Conservation (phyloP, 805 yeast species). For the Scheffersomyces lignosus region DNA sequence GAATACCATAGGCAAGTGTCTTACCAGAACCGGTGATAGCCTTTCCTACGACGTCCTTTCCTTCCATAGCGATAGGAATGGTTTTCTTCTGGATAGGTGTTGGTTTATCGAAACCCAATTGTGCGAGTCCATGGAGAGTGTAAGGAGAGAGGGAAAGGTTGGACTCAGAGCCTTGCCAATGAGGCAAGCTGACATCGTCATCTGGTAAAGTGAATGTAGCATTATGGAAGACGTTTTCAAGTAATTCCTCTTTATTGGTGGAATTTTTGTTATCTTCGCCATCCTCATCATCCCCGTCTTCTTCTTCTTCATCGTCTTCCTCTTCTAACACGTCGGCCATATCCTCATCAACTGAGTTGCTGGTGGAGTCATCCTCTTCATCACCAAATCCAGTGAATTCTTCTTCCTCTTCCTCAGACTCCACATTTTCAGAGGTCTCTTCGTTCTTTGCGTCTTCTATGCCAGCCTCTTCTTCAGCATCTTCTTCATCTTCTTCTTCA, state of each 20-base stretch:
- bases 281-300: neutral
- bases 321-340: conserved; percentile 7
- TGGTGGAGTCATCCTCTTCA: conserved; percentile 10
- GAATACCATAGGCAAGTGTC: conserved; percentile 92
- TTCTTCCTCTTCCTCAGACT: conserved; percentile 19
- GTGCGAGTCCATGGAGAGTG: conserved; percentile 60
- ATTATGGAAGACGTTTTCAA: conserved; percentile 31
- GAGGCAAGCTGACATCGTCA: conserved; percentile 52
- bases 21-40: conserved; percentile 99
- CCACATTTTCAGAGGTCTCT: conserved; percentile 12
- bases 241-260: conserved; percentile 16
- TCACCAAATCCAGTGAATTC: conserved; percentile 28
- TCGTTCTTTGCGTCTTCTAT: conserved; percentile 17
- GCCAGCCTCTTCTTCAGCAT: conserved; percentile 19
- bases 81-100: conserved; percentile 80
- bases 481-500: conserved; percentile 9
- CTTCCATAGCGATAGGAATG: conserved; percentile 72
- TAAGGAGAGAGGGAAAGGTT: conserved; percentile 49
- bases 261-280: neutral
- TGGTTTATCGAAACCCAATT: conserved; percentile 63
- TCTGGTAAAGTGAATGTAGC: conserved; percentile 25
- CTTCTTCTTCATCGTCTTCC: conserved; percentile 7
- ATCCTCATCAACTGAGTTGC: neutral
- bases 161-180: conserved; percentile 54
- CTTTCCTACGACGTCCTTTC: conserved; percentile 86